phyloP scores from a whole-genome alignment of 176 grass and related monocot species.

The Oryza punctata region DNA sequence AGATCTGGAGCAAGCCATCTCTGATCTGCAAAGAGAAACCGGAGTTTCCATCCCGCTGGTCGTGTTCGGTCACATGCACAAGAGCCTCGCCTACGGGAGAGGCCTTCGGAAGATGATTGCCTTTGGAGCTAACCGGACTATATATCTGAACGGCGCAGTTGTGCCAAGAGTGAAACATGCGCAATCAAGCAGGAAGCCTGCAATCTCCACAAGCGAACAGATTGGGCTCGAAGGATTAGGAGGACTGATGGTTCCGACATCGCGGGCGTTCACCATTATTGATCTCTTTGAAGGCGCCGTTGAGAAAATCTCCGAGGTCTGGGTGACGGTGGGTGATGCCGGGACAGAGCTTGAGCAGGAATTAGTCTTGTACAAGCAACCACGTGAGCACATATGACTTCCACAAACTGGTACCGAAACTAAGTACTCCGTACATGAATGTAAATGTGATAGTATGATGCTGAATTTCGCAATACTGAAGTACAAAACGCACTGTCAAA shows the following conservation, averaged over 20 bases:
- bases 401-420: background rate
- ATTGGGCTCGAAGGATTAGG: constrained; percentile 38
- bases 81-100: constrained; percentile 66
- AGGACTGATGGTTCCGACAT: constrained; percentile 15
- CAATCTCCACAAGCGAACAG: constrained; percentile 18
- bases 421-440: background rate
- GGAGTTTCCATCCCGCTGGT: constrained; percentile 71
- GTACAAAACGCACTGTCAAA: background rate
- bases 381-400: constrained; percentile 37
- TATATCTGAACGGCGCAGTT: constrained; percentile 86
- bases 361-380: constrained; percentile 54
- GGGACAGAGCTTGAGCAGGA: constrained; percentile 67
- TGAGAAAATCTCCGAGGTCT: constrained; percentile 75
- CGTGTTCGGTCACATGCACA: constrained; percentile 96
- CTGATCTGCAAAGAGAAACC: constrained; percentile 57
- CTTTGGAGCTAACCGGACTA: constrained; percentile 45
- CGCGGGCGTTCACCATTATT: constrained; percentile 59
- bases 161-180: constrained; percentile 74
- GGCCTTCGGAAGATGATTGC: constrained; percentile 79
- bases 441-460: constrained; percentile 24
- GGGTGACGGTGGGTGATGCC: constrained; percentile 57
- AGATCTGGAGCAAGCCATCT: constrained; percentile 83
- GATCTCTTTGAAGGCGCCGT: constrained; percentile 59
- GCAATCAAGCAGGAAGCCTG: background rate
- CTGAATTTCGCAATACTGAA: background rate